Base-by-base conservation (phyloP, 768 basidiomycete species). In the Pisolithus orientalis region DNA sequence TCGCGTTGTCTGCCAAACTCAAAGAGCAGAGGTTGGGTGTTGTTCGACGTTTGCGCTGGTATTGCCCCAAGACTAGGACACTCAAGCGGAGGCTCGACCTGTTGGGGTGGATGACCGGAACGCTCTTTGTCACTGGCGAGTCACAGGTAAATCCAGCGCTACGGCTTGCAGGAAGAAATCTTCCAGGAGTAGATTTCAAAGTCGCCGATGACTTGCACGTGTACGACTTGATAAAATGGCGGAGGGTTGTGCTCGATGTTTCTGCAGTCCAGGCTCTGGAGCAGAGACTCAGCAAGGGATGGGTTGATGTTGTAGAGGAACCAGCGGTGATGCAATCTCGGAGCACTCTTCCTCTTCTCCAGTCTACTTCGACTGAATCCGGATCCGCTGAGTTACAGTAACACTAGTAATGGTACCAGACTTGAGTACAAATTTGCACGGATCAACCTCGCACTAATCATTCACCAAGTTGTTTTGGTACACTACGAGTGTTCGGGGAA, bases 181-280 rank as follows among this genome's bases (percentile, higher is more conserved):
- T 98, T 24, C 78, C 78, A n/a, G 75, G 77, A 45, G 77, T 90
- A 25, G 80, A 83, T 44, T 70, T 87, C 44, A 75, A 75, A 38
- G 81, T 80, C 2, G 82, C 82, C 16, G 72, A 82, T 38, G 79
- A 90, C 44, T 71, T 91, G 51, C 82, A 76, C 21, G 84, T 95
- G 14, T 94, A 90, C 69, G 87, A 95, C 62, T 65, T 90, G 39
- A 69, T 97, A 62, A 87, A 83, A 68, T 91, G 91, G 83, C 82
- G 83, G 53, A 82, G 88, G 60, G 69, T 94, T 29, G 75, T 96
- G 34, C 62, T 97, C 64, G 94, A 97, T 62, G 62, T 87, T 54
- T 79, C 82, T 50, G 91, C 92, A 3, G 83, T 94, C n/a, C 84
- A 92, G 37, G 79, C 76, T 59, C 78, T 93, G 43, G 88, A 90